phyloP scores from a whole-genome alignment of 2,329 filamentous ascomycete species.

The Trichoderma koningiopsis region DNA sequence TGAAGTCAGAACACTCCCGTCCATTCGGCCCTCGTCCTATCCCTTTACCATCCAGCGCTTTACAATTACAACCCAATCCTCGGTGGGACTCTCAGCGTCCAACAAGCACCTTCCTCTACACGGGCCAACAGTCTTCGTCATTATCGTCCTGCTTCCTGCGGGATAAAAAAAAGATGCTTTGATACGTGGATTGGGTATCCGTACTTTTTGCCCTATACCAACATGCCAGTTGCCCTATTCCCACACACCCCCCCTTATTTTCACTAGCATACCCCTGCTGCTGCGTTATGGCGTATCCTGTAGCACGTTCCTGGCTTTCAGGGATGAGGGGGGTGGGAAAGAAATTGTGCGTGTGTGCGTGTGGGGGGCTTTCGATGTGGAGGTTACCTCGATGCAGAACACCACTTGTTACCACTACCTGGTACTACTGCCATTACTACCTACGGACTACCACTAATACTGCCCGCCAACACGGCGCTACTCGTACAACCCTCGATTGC shows the following conservation, averaged over 20 bases:
- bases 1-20: slow-evolving; percentile 30
- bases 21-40: slow-evolving; percentile 34
- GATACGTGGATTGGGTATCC: slow-evolving; percentile 46
- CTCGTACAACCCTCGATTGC: not conserved
- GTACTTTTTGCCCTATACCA: slow-evolving; percentile 42
- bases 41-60: slow-evolving; percentile 32
- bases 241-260: slow-evolving; percentile 33
- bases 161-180: slow-evolving; percentile 40
- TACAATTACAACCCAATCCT: slow-evolving; percentile 32
- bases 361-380: slow-evolving; percentile 20
- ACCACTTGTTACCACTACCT: slow-evolving; percentile 4
- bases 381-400: slow-evolving; percentile 22
- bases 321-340: slow-evolving; percentile 29
- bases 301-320: slow-evolving; percentile 34
- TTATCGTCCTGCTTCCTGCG: slow-evolving; percentile 39
- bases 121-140: slow-evolving; percentile 36
- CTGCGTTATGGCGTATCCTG: slow-evolving; percentile 25
- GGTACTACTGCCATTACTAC: not conserved
- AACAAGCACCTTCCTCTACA: slow-evolving; percentile 36
- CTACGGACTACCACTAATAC: not conserved
- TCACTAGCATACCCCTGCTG: slow-evolving; percentile 33
- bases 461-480: slow-evolving; percentile 11
- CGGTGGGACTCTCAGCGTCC: slow-evolving; percentile 38
- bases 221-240: slow-evolving; percentile 31
- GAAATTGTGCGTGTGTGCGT: slow-evolving; percentile 19